phyloP scores from a whole-genome alignment of 2,329 filamentous ascomycete species.

The Beauveria bassiana region DNA sequence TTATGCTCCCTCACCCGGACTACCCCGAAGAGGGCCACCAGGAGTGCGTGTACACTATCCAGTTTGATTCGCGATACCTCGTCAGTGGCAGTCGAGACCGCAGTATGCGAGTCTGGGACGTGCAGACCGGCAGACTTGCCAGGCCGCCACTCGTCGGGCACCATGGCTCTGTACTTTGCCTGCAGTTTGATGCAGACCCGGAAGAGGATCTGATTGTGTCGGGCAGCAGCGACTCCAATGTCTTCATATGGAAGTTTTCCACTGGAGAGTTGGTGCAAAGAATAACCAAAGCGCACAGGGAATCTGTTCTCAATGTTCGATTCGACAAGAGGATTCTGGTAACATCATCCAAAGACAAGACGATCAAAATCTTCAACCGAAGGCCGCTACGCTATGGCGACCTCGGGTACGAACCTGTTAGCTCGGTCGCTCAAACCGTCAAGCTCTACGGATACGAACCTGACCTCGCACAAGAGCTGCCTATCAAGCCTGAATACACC shows the following conservation, averaged over 20 bases:
- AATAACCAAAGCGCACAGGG: conserved; percentile 68
- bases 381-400: conserved; percentile 55
- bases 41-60: conserved; percentile 92
- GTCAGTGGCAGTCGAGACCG: conserved; percentile 90
- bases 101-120: conserved; percentile 82
- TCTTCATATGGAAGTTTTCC: conserved; percentile 90
- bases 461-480: conserved; percentile 37
- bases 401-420: conserved; percentile 46
- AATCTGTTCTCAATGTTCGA: conserved; percentile 87
- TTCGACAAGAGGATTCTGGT: conserved; percentile 90
- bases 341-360: conserved; percentile 95
- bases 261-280: conserved; percentile 77
- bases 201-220: conserved; percentile 91
- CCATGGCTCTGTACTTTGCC: conserved; percentile 77
- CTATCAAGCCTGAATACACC: conserved; percentile 57
- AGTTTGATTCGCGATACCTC: conserved; percentile 76
- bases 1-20: conserved; percentile 80
- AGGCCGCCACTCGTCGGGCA: conserved; percentile 70
- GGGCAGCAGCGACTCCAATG: conserved; percentile 83
- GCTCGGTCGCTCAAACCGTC: conserved; percentile 44
- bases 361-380: conserved; percentile 94
- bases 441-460: conserved; percentile 48
- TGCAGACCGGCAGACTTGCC: conserved; percentile 71
- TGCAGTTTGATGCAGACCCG: conserved; percentile 87
- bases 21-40: conserved; percentile 75